Conservation (phyloP, 108 stramenopile species). For the Ochromonas danica region DNA sequence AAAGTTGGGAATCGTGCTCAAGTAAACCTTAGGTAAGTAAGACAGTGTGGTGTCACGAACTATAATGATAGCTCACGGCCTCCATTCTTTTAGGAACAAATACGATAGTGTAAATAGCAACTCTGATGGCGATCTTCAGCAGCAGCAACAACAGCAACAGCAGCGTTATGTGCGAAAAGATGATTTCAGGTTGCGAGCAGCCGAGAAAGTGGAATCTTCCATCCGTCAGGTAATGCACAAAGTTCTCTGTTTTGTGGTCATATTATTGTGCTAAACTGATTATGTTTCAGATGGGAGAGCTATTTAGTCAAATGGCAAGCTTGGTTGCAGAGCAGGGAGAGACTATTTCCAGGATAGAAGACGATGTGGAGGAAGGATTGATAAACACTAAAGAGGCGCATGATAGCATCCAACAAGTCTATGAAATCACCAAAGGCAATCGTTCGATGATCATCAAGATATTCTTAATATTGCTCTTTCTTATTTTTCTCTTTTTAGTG, state of each 20-base stretch:
- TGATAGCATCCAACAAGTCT: neutral
- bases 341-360: conserved; percentile 21
- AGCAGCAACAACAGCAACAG: conserved; percentile 18
- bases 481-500: conserved; percentile 17
- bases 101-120: neutral
- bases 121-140: neutral
- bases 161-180: neutral
- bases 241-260: neutral
- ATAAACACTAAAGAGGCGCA: neutral
- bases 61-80: neutral
- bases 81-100: neutral
- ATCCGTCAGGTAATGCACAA: neutral
- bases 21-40: neutral
- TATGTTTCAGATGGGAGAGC: conserved; percentile 22
- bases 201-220: neutral
- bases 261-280: neutral
- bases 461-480: conserved; percentile 7
- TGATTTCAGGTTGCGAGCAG: neutral
- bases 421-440: conserved; percentile 35
- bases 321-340: conserved; percentile 30
- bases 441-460: conserved; percentile 23
- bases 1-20: neutral
- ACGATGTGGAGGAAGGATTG: conserved; percentile 25
- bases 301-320: conserved; percentile 18
- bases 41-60: neutral